phyloP scores from a whole-genome alignment of 75 land plant species.

The Cryptomeria japonica region DNA sequence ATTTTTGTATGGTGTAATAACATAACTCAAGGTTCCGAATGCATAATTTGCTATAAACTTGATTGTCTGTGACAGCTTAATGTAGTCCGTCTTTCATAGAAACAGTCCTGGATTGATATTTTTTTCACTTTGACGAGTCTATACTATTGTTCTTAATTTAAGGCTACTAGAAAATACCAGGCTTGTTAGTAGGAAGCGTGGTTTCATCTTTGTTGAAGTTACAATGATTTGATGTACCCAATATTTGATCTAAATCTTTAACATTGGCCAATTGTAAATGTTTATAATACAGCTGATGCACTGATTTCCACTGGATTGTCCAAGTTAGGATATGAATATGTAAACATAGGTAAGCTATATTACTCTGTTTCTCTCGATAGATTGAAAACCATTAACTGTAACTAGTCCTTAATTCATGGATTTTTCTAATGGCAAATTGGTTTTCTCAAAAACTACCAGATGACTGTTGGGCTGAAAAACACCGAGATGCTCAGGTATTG shows the following conservation, averaged over 20 bases:
- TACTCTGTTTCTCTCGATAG: not conserved
- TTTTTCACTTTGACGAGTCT: too few relatives aligned
- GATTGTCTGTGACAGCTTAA: not conserved
- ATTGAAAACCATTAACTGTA: not conserved
- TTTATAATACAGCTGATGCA: conserved; percentile 64
- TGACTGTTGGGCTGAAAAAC: conserved; percentile 62
- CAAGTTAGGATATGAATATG: conserved; percentile 52
- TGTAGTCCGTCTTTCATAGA: not conserved
- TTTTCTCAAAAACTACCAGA: conserved; percentile 22
- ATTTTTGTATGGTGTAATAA: not conserved
- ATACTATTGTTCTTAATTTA: not conserved
- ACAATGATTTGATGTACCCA: not conserved
- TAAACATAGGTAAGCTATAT: conserved; percentile 57
- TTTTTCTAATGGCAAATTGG: not conserved
- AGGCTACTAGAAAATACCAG: not conserved
- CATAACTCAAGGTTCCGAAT: too few relatives aligned
- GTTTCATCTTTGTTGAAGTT: not conserved
- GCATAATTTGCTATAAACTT: not conserved
- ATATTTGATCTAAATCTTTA: not conserved
- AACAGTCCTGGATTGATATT: too few relatives aligned
- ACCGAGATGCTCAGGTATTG: conserved; percentile 42
- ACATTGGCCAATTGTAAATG: not conserved
- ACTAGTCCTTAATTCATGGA: not conserved
- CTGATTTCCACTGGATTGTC: conserved; percentile 80
- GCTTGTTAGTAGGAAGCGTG: not conserved